phyloP scores from a whole-genome alignment of 805 yeast species.

The Sugiyamaella americana region DNA sequence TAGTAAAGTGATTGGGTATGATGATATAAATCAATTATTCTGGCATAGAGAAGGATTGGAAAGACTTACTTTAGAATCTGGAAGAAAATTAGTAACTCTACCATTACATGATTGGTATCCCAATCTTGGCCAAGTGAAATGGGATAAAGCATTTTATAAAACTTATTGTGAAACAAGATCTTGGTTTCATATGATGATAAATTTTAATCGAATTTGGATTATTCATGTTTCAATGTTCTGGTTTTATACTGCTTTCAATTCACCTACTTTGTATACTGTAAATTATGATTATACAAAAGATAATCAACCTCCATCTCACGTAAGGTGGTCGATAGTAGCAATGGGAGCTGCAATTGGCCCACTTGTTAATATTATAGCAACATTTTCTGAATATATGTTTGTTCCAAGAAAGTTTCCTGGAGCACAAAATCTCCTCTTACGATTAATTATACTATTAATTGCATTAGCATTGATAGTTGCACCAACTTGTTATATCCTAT shows the following conservation, averaged over 20 bases:
- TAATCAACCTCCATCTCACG: conserved; percentile 79
- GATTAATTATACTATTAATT: conserved; percentile 66
- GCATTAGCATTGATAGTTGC: conserved; percentile 45
- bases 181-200: conserved; percentile 92
- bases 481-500: conserved; percentile 52
- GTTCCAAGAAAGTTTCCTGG: conserved; percentile 99
- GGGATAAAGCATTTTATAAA: conserved; percentile 66
- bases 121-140: conserved; percentile 47
- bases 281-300: conserved; percentile 51
- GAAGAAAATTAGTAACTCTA: conserved; percentile 46
- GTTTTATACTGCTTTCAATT: conserved; percentile 91
- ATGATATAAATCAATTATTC: conserved; percentile 81
- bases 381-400: conserved; percentile 87
- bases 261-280: conserved; percentile 85
- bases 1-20: conserved; percentile 69
- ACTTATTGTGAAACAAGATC: conserved; percentile 88
- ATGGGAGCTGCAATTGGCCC: conserved; percentile 88
- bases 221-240: conserved; percentile 84
- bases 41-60: conserved; percentile 74
- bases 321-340: conserved; percentile 89
- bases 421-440: conserved; percentile 89
- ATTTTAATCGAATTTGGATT: conserved; percentile 97
- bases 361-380: conserved; percentile 76
- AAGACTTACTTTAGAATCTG: conserved; percentile 43
- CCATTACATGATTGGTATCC: conserved; percentile 52